Conservation (phyloP, 495 filamentous ascomycete species). For the Lasiosphaeria ovina region DNA sequence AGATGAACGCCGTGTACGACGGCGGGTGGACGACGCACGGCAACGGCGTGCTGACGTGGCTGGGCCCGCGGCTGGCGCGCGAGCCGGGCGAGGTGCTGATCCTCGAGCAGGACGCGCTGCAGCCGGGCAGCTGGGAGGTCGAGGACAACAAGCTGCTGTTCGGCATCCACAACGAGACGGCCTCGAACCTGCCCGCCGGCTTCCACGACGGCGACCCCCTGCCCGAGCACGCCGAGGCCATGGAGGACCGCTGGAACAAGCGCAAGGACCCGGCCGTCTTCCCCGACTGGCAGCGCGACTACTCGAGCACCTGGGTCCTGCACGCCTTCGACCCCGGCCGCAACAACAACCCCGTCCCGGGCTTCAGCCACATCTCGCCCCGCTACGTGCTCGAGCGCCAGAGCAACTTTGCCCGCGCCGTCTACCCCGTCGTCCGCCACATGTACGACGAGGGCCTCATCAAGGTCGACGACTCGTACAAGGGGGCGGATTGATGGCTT, state of each 20-base stretch:
- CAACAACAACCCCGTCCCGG: slow-evolving; percentile 12
- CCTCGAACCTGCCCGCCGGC: slow-evolving; percentile 10
- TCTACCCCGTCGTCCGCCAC: slow-evolving; percentile 19
- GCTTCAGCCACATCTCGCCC: slow-evolving; percentile 19
- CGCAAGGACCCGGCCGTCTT: slow-evolving; percentile 14
- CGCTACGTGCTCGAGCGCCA: slow-evolving; percentile 21
- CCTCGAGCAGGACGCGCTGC: slow-evolving; percentile 21
- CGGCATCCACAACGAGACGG: slow-evolving; percentile 39
- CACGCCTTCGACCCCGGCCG: slow-evolving; percentile 19
- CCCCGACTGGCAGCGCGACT: slow-evolving; percentile 20
- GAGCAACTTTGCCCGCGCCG: slow-evolving; percentile 25
- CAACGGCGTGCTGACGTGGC: slow-evolving; percentile 16
- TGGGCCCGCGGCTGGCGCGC: slow-evolving; percentile 12
- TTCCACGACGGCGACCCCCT: slow-evolving; percentile 11
- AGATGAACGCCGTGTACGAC: slow-evolving; percentile 21
- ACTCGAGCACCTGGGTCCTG: slow-evolving; percentile 17
- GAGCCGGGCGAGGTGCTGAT: slow-evolving; percentile 22
- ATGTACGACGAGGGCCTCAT: slow-evolving; percentile 22
- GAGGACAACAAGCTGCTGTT: slow-evolving; percentile 19
- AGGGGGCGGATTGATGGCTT: background rate
- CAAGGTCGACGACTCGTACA: slow-evolving; percentile 8
- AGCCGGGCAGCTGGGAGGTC: slow-evolving; percentile 19
- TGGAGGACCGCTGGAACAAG: slow-evolving; percentile 12
- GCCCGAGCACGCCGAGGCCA: background rate
- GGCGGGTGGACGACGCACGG: slow-evolving; percentile 22